A percentile compares a stretch with the other conserved stretches of the same genome.
phyloP scores from a whole-genome alignment of 148 eudicot species.

The Dysphania ambrosioides region DNA sequence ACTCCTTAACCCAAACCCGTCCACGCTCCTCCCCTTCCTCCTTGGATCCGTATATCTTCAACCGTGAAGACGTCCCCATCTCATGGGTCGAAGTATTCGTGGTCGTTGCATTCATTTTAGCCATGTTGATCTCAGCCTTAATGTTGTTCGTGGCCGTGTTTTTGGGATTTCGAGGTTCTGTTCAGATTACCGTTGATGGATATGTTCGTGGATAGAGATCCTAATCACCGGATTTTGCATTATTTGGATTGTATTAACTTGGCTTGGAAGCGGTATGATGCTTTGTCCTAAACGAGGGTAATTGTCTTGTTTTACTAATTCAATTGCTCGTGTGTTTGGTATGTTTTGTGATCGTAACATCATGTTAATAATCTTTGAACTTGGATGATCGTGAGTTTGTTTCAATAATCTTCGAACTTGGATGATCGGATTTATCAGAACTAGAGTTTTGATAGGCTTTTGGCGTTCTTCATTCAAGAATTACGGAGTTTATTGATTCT shows the following conservation, averaged over 20 bases:
- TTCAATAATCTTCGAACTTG: not conserved
- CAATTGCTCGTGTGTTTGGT: not conserved
- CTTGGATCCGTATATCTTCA: slow-evolving; percentile 35
- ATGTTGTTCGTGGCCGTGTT: slow-evolving; percentile 68
- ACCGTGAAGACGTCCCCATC: slow-evolving; percentile 35
- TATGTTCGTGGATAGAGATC: slow-evolving; percentile 62
- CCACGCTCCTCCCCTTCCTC: slow-evolving; percentile 22
- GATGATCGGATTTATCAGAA: not conserved
- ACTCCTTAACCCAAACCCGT: slow-evolving; percentile 42
- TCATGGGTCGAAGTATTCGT: slow-evolving; percentile 67
- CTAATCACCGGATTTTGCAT: slow-evolving; percentile 72
- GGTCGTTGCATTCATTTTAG: slow-evolving; percentile 36
- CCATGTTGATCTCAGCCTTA: slow-evolving; percentile 43
- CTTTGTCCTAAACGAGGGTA: slow-evolving; percentile 4
- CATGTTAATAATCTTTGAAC: not conserved
- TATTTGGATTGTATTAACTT: slow-evolving; percentile 71
- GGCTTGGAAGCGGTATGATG: slow-evolving; percentile 26
- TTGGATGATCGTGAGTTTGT: not conserved
- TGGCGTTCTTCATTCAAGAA: too few species aligned
- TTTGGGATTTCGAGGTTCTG: slow-evolving; percentile 46
- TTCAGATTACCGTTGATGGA: slow-evolving; percentile 78
- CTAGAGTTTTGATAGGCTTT: too few species aligned
- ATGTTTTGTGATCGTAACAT: too few species aligned
- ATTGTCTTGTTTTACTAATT: not conserved
- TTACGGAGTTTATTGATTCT: too few species aligned